Evolutionary conservation across 768 basidiomycete species (phyloP), one percentile per base, ranked within the genome.

Genomic region (Pisolithus sp.): DNA sequence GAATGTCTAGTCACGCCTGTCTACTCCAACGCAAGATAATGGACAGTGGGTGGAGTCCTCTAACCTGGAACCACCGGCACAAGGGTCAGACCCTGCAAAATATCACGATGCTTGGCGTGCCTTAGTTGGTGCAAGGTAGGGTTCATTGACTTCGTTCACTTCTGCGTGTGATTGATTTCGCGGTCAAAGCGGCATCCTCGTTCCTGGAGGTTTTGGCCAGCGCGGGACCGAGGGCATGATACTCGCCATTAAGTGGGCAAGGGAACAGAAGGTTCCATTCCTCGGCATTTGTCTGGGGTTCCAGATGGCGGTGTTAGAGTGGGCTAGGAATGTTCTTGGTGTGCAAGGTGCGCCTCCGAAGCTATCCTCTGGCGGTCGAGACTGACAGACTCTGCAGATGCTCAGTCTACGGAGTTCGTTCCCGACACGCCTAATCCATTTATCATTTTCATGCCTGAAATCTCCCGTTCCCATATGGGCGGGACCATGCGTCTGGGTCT

Each of bases 401-500:
- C 95, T 5, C 87, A 84, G 44, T 98, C 95, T 3, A 71, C 81
- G 28, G 95, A 99, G 68, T 89, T 98, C 59, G 69, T 77, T 38
- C 63, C 79, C 3, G 68, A 80, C 1, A 73, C 84, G 2, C 66
- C 72, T n/a, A 73, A 86, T 57, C 89, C 87, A 0, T 76, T 93
- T 51, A 76, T 97, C 69, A 78, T 98, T 59, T 98, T 94, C 79
- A 99, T 99, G 96, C 96, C 96, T 17, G 96, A 99, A 67, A 90
- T 99, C 59, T 96, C 93, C 10, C 88, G 86, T 65, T 97, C 94
- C 12, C 93, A 98, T 57, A 92, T 98, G 82, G 96, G 96, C 48
- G 96, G 96, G 20, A 99, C 95, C n/a, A 99, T 99, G 96, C 86
- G 96, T 12, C 80, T 97, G n/a, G 96, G 96, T 21, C 76, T 98